Percentiles rank a stretch among this genome's conserved stretches.
Evolutionary conservation across 2,329 filamentous ascomycete species (phyloP).

Genomic region (Fusarium brevicatenulatum): DNA sequence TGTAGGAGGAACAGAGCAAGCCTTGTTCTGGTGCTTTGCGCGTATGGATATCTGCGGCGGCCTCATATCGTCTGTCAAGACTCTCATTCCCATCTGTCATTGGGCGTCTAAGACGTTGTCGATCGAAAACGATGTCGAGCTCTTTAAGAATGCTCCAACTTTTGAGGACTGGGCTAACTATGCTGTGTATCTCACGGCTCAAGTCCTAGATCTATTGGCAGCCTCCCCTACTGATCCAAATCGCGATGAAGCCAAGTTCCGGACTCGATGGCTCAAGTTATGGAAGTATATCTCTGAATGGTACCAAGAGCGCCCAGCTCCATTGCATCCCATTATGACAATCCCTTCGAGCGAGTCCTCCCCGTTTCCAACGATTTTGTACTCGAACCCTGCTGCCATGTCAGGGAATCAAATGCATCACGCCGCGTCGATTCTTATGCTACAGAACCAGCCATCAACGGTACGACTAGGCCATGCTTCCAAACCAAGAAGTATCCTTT

Average conservation of each 20-base stretch:
- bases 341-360: conserved; percentile 56
- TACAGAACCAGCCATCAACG: conserved; percentile 56
- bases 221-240: conserved; percentile 29
- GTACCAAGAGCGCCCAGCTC: conserved; percentile 51
- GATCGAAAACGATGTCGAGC: conserved; percentile 45
- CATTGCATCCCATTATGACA: conserved; percentile 50
- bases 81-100: conserved; percentile 58
- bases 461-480: conserved; percentile 56
- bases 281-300: conserved; percentile 55
- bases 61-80: conserved; percentile 61
- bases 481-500: conserved; percentile 54
- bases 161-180: conserved; percentile 63
- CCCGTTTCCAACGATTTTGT: conserved; percentile 61
- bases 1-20: conserved; percentile 59
- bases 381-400: conserved; percentile 61
- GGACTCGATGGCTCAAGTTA: conserved; percentile 50
- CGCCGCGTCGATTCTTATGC: conserved; percentile 61
- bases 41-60: conserved; percentile 66
- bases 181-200: conserved; percentile 59
- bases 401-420: conserved; percentile 66
- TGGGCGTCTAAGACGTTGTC: conserved; percentile 53
- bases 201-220: conserved; percentile 54
- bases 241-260: conserved; percentile 41
- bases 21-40: conserved; percentile 65
- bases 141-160: conserved; percentile 49